Base-by-base conservation (phyloP, 176 grass and related monocot species). In the Pharus latifolius region DNA sequence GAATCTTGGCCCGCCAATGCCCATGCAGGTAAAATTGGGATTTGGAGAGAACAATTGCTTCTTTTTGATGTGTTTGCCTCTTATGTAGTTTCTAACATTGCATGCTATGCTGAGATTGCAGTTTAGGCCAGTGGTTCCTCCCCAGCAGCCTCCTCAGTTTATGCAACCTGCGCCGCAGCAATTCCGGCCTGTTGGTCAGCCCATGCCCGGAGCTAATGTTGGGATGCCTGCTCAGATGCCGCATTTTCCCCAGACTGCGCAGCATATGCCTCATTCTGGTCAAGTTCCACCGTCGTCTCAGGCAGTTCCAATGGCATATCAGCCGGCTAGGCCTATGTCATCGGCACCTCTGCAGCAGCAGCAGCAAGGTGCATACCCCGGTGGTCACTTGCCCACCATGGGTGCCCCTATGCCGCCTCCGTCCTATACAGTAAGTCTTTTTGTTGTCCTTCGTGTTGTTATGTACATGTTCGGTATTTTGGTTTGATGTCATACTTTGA, bases 1-100 rank as follows among this genome's bases (percentile, higher is more conserved):
- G 88, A 94, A 94, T 84, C 77, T 88, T 66, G 90, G 79, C 60
- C 81, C 87, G 24, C 95, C 84, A 43, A 91, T 94, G 67, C 72
- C 78, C n/a, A 88, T 94, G 82, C 95, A 91, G 95, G 95, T 99
- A 76, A 70, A 55, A 53, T 66, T 12, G 18, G 59, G 41, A 13
- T 49, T 45, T 45, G 49, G 32, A 38, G 31, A 52, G n/a, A n/a
- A n/a, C 60, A 34, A 13, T 64, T 76, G 6, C 7, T 55, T 68
- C 25, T 78, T 78, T 85, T 18, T 72, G 22, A 53, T 51, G 26
- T 42, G 3, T 16, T n/a, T 6, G 24, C 60, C 18, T 63, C 48
- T 27, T 77, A 38, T 38, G 16, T 81, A 23, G 19, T 83, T 32
- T 57, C 66, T 75, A 43, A 72, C 18, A 27, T 55, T 78, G 9